A percentile compares a stretch with the other conserved stretches of the same genome.
phyloP scores from a whole-genome alignment of 306 rosid species.

The Trichosanthes truncata region DNA sequence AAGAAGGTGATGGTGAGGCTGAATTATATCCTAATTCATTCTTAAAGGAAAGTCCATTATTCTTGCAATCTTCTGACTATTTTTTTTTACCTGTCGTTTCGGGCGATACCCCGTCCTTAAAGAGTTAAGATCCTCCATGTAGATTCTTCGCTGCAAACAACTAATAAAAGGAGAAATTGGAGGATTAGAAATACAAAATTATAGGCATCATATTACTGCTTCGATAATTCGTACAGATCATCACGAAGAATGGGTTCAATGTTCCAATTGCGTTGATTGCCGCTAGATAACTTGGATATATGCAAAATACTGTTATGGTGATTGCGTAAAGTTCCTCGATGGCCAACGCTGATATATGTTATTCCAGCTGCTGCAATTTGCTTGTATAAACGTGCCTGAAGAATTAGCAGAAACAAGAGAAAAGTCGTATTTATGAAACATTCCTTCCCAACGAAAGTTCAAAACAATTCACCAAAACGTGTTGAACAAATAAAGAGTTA shows the following conservation, averaged over 20 bases:
- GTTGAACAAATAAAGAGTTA: background rate
- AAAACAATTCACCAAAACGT: background rate
- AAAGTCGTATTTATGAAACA: background rate
- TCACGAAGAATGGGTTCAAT: conserved; percentile 29
- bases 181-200: background rate
- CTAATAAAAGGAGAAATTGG: background rate
- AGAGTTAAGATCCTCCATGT: background rate
- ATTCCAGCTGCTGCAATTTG: conserved; percentile 60
- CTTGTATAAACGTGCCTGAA: conserved; percentile 66
- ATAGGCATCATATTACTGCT: background rate
- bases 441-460: background rate
- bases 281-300: conserved; percentile 33
- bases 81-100: background rate
- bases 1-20: no score
- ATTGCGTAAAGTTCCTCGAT: conserved; percentile 48
- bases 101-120: background rate
- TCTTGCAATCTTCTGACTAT: background rate
- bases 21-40: no score
- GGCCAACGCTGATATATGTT: conserved; percentile 81
- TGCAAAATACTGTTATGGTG: conserved; percentile 45
- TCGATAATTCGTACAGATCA: conserved; percentile 16
- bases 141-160: background rate
- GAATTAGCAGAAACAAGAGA: conserved; percentile 12
- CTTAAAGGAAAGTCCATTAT: no score
- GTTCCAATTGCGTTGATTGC: conserved; percentile 46